Conservation (phyloP, 768 basidiomycete species). For the Calocera viscosa region DNA sequence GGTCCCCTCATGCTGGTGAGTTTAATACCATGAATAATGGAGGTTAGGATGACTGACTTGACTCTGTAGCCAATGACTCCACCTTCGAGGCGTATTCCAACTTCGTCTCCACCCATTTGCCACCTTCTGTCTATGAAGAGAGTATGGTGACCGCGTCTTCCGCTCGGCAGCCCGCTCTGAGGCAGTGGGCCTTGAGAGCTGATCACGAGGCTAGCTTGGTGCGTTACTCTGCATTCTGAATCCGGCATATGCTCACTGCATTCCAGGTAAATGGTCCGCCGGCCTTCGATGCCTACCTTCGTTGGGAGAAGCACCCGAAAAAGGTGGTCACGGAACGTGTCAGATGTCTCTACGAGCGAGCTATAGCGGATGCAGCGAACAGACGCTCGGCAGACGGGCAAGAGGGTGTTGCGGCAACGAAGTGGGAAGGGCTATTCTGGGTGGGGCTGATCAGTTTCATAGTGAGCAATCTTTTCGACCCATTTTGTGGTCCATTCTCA, state of each 20-base stretch:
- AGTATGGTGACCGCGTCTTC: constrained; percentile 69
- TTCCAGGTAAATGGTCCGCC: constrained; percentile 7
- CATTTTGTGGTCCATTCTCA: not conserved
- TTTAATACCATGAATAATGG: not conserved
- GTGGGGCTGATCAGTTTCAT: constrained; percentile 54
- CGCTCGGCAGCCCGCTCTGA: constrained; percentile 45
- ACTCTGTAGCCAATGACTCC: constrained; percentile 53
- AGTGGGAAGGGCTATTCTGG: constrained; percentile 52
- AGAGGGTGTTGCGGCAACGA: constrained; percentile 7
- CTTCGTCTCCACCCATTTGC: constrained; percentile 70
- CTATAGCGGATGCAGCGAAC: constrained; percentile 58
- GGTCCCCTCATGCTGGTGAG: constrained; percentile 64
- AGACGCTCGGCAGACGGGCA: constrained; percentile 33
- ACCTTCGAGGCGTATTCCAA: constrained; percentile 78
- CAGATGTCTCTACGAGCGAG: constrained; percentile 52
- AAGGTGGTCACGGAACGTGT: constrained; percentile 30
- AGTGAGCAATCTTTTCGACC: constrained; percentile 32
- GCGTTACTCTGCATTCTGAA: constrained; percentile 15
- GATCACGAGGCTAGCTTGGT: constrained; percentile 49
- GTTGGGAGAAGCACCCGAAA: constrained; percentile 10
- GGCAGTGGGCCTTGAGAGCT: constrained; percentile 53
- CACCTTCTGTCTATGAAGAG: constrained; percentile 62
- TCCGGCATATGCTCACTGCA: not conserved
- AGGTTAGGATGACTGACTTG: constrained; percentile 10
- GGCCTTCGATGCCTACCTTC: constrained; percentile 10